Base-by-base conservation (phyloP, 2,329 filamentous ascomycete genomes). In the Colletotrichum limetticola region DNA sequence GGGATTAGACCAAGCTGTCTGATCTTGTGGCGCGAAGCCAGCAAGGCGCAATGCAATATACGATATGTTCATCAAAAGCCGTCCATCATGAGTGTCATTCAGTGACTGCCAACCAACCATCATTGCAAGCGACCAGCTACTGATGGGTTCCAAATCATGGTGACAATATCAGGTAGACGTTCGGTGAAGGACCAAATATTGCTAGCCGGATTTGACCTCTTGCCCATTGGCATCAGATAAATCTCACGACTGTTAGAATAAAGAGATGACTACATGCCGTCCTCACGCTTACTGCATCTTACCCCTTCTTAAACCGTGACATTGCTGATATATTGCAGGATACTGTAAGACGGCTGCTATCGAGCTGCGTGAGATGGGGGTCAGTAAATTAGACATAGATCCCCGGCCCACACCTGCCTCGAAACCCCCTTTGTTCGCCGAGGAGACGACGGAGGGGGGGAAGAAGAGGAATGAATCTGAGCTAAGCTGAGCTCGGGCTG, bases 21-120 rank as follows among this genome's bases (percentile, higher is more conserved):
- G 66, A 60, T 71, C 61, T 37, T 52, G 57, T 61, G 66, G 71
- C 74, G 59, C 67, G 72, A 74, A 73, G 66, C 66, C 72, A 74
- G 78, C 78, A 75, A 79, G 77, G 82, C 78, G 79, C 81, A 80
- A 71, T 66, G 66, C 66, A 83, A 83, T 82, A 83, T 76, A 83
- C 79, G 81, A 83, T 76, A 75, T 74, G 46, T 71, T 73, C 61
- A 73, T 71, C 71, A 73, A 19, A 53, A 24, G 19, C 5, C 26
- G 28, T 9, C 7, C 11, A 24, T 46, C 9, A 30, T 1, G 32
- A 9, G 32, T 28, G 52, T 26, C 11, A 2, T 16, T 12, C 11
- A 14, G 22, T 55, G 22, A 16, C 11, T 14, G 22, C 11, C 5
- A 12, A 28, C 6, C 52, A 7, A 28, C 6, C 52, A 7, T 55